Percentiles rank a stretch among this genome's conserved stretches.
Conservation (phyloP, 75 land plant genomes). For the Pinus albicaulis region DNA sequence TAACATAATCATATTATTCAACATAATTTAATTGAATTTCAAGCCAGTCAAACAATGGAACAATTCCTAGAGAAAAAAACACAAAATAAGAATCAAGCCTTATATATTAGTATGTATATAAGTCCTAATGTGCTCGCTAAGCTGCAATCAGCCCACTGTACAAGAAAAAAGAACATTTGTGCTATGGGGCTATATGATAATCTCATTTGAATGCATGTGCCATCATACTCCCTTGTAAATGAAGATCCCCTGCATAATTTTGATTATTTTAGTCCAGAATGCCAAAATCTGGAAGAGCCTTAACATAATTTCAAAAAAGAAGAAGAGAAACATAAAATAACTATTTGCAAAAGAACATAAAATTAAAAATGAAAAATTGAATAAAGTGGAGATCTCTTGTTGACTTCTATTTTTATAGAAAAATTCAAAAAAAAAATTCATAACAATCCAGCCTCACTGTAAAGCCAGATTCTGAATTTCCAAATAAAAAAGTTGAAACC, state of each 20-base stretch:
- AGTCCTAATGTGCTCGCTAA: slow-evolving; percentile 70
- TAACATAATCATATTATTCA: neutral
- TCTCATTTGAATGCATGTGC: slow-evolving; percentile 75
- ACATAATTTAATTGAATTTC: neutral
- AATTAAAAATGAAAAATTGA: no score
- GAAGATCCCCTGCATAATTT: slow-evolving; percentile 62
- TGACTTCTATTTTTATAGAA: neutral
- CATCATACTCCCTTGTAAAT: slow-evolving; percentile 53
- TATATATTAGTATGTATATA: slow-evolving; percentile 65
- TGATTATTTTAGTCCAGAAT: neutral
- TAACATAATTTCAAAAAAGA: neutral
- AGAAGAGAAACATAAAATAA: neutral
- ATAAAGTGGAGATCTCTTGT: neutral
- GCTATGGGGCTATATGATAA: slow-evolving; percentile 67
- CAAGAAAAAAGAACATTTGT: slow-evolving; percentile 48
- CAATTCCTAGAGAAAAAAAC: neutral
- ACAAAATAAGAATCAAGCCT: slow-evolving; percentile 27
- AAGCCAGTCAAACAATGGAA: neutral
- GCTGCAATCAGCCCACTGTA: slow-evolving; percentile 75
- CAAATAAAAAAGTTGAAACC: no score
- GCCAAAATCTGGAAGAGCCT: neutral
- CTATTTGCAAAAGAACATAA: neutral
- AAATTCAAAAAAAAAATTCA: neutral
- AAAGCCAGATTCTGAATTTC: no score
- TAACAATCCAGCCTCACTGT: neutral